These are phyloP conservation scores for Erigeron philadelphicus DNA, from an alignment of 140 eudicot genomes.

Conservation along the genomic window DNA sequence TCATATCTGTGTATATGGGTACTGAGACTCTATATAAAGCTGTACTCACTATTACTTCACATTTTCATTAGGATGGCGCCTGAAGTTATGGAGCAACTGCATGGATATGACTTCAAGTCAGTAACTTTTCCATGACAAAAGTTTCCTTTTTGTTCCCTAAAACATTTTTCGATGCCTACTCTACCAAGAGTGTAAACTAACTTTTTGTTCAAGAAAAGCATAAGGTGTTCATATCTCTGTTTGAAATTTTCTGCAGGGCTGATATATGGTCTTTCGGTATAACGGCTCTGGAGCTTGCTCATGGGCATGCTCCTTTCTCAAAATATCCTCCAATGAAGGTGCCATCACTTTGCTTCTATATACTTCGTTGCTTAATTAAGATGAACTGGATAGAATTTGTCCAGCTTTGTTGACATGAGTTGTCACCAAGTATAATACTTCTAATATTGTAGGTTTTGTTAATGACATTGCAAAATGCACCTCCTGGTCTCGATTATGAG, in stretches of 20 bases:
- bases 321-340: slow-evolving; percentile 87
- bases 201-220: background rate
- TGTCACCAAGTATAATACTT: slow-evolving; percentile 16
- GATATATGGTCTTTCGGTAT: slow-evolving; percentile 99
- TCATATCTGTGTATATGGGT: background rate
- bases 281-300: slow-evolving; percentile 95
- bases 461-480: slow-evolving; percentile 81
- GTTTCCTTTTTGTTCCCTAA: background rate
- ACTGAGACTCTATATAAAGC: too few species aligned
- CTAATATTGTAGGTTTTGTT: slow-evolving; percentile 38
- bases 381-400: background rate
- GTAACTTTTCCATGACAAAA: slow-evolving; percentile 14
- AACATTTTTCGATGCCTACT: background rate
- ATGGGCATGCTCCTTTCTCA: slow-evolving; percentile 92
- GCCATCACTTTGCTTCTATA: background rate
- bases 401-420: background rate
- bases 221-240: slow-evolving; percentile 23
- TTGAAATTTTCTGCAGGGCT: slow-evolving; percentile 48
- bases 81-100: slow-evolving; percentile 77
- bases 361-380: slow-evolving; percentile 4
- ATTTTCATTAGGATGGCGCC: slow-evolving; percentile 65
- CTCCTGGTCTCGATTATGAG: slow-evolving; percentile 74
- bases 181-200: slow-evolving; percentile 7
- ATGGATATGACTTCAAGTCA: slow-evolving; percentile 71
- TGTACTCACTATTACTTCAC: slow-evolving; percentile 13